phyloP scores from a whole-genome alignment of 495 filamentous ascomycete species.

The Filosporella fistucella region DNA sequence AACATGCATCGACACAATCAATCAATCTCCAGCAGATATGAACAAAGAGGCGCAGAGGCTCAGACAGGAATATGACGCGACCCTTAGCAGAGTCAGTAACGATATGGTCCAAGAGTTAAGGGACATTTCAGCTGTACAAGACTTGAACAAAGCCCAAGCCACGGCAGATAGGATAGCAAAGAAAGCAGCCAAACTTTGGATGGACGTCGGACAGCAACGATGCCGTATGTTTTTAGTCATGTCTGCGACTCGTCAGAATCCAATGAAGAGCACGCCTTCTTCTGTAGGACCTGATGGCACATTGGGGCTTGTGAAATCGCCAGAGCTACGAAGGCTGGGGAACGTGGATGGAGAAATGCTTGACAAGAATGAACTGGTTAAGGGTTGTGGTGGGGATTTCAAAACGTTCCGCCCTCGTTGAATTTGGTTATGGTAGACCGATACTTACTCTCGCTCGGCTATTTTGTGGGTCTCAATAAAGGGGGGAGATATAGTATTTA shows the following conservation, averaged over 20 bases:
- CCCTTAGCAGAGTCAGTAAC: not conserved
- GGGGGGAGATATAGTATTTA: too few species aligned
- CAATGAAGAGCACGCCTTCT: too few species aligned
- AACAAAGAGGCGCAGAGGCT: not conserved
- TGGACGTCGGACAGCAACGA: conserved; percentile 12
- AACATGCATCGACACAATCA: not conserved
- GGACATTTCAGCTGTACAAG: not conserved
- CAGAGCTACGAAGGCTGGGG: conserved; percentile 9
- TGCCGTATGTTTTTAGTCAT: conserved; percentile 8
- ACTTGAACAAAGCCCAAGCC: not conserved
- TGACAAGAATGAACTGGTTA: conserved; percentile 3
- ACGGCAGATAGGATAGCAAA: conserved; percentile 2
- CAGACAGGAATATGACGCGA: conserved; percentile 1
- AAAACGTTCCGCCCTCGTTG: too few species aligned
- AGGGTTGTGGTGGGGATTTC: conserved; percentile 1
- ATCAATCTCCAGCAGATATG: not conserved
- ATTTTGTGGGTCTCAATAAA: too few species aligned
- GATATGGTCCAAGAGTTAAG: conserved; percentile 1
- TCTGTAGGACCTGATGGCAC: not conserved
- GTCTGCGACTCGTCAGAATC: too few species aligned
- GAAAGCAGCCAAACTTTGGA: conserved; percentile 6
- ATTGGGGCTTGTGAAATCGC: not conserved
- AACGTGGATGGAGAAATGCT: conserved; percentile 6
- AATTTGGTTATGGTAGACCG: too few species aligned
- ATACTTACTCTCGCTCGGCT: too few species aligned